Evolutionary conservation across 768 basidiomycete species (phyloP).

Genomic region (Flagelloscypha sp.): DNA sequence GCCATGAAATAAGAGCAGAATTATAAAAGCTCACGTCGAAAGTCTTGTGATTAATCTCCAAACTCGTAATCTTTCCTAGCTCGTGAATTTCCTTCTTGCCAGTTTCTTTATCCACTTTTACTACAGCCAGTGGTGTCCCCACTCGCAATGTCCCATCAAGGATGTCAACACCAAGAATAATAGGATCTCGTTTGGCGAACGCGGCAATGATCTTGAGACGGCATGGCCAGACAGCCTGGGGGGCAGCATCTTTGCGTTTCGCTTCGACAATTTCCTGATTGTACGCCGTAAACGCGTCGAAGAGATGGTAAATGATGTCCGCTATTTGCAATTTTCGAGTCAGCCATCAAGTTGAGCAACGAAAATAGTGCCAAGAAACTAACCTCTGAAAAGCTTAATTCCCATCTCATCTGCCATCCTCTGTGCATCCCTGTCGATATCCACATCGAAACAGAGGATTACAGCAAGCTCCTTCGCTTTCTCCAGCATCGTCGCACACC

Average conservation of each 20-base stretch:
- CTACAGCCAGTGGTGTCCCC: slow-evolving; percentile 92
- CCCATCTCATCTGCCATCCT: slow-evolving; percentile 90
- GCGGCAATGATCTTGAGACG: slow-evolving; percentile 87
- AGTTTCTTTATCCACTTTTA: slow-evolving; percentile 81
- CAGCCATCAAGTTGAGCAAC: too few relatives aligned
- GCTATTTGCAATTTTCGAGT: slow-evolving; percentile 40
- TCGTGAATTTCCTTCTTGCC: slow-evolving; percentile 87
- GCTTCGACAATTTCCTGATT: slow-evolving; percentile 87
- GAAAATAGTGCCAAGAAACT: too few relatives aligned
- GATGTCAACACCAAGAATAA: slow-evolving; percentile 95
- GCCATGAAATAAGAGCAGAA: slow-evolving; percentile 1
- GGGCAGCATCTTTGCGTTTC: slow-evolving; percentile 86
- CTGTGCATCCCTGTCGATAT: slow-evolving; percentile 90
- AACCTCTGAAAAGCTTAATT: slow-evolving; percentile 90
- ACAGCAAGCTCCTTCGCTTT: slow-evolving; percentile 92
- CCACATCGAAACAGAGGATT: slow-evolving; percentile 94
- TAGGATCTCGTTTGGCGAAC: slow-evolving; percentile 95
- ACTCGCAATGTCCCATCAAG: slow-evolving; percentile 85
- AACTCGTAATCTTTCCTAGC: slow-evolving; percentile 90
- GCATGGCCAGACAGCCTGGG: slow-evolving; percentile 95
- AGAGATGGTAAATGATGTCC: slow-evolving; percentile 97
- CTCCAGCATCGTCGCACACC: slow-evolving; percentile 88
- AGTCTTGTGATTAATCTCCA: slow-evolving; percentile 95
- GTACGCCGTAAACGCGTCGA: slow-evolving; percentile 93
- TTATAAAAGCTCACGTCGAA: slow-evolving; percentile 48